Evolutionary conservation across 2,329 filamentous ascomycete species (phyloP).

Genomic region (Ustulina deusta): DNA sequence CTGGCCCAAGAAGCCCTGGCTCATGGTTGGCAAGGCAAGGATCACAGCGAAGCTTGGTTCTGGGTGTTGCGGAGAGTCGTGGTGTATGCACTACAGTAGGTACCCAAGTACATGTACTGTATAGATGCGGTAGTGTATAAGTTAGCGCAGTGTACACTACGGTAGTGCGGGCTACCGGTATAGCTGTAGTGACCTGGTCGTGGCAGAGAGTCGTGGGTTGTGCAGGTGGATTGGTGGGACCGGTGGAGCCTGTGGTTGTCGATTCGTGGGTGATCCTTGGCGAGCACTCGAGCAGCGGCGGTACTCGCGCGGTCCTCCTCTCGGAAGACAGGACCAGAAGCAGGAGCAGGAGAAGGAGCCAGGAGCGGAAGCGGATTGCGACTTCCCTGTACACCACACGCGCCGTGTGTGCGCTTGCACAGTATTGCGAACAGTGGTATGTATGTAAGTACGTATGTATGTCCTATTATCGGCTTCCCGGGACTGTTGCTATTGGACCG

Average conservation of each 20-base stretch:
- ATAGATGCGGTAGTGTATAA: not conserved
- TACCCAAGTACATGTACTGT: constrained; percentile 14
- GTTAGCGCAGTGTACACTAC: not conserved
- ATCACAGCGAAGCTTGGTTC: constrained; percentile 26
- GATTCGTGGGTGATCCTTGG: constrained; percentile 38
- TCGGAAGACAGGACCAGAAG: constrained; percentile 19
- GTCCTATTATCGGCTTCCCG: constrained; percentile 6
- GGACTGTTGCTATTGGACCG: constrained; percentile 13
- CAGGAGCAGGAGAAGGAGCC: constrained; percentile 1
- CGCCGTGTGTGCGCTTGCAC: constrained; percentile 17
- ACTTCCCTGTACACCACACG: constrained; percentile 8
- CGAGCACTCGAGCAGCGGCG: constrained; percentile 22
- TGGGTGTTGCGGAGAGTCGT: constrained; percentile 31
- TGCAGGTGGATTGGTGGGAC: constrained; percentile 26
- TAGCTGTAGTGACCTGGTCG: not conserved
- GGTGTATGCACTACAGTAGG: not conserved
- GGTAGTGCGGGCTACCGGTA: no score
- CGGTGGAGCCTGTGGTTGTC: constrained; percentile 33
- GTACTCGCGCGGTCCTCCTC: constrained; percentile 25
- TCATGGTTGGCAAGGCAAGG: constrained; percentile 45
- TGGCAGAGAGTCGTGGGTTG: constrained; percentile 9
- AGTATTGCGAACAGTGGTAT: constrained; percentile 19
- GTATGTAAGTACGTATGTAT: constrained; percentile 2
- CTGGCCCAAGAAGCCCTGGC: constrained; percentile 44
- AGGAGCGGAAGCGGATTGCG: constrained; percentile 14